These are phyloP conservation scores for Rutstroemia sydowiana DNA, from an alignment of 2,329 filamentous ascomycete species.

Conservation along the genomic window DNA sequence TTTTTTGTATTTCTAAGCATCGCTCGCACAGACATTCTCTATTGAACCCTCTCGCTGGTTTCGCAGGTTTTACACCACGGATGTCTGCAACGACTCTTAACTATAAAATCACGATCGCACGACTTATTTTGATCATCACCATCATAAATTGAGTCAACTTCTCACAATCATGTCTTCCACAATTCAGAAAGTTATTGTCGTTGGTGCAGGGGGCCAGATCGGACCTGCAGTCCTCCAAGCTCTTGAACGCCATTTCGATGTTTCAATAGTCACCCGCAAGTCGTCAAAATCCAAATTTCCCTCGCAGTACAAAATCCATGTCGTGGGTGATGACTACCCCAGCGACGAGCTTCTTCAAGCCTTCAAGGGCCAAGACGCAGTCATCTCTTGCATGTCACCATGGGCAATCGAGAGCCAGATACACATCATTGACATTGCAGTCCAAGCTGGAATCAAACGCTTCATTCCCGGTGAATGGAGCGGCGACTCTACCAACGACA, in stretches of 20 bases:
- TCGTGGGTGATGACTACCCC: conserved; percentile 10
- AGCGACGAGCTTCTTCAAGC: conserved; percentile 22
- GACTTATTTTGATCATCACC: too few relatives aligned
- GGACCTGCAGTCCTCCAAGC: conserved; percentile 19
- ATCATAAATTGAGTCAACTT: too few relatives aligned
- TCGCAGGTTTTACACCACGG: too few relatives aligned
- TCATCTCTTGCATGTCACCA: conserved; percentile 16
- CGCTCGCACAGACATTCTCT: too few relatives aligned
- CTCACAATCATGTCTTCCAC: too few relatives aligned
- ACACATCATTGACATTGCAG: conserved; percentile 48
- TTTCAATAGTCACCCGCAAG: conserved; percentile 31
- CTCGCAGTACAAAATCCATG: conserved; percentile 14
- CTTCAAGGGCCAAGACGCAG: conserved; percentile 19
- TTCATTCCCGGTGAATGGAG: conserved; percentile 53
- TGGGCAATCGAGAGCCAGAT: conserved; percentile 19
- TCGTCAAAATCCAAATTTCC: conserved; percentile 21
- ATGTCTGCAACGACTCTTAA: too few relatives aligned
- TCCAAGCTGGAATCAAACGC: conserved; percentile 49
- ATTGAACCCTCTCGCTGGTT: too few relatives aligned
- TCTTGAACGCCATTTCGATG: conserved; percentile 24
- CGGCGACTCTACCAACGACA: conserved; percentile 24
- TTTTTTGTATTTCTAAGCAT: too few relatives aligned
- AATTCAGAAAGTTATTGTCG: not conserved
- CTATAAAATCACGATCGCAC: too few relatives aligned
- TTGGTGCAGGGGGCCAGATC: conserved; percentile 17